Evolutionary conservation across 352 stramenopile species (phyloP).

Genomic region (Globisporangium sylvaticum): DNA sequence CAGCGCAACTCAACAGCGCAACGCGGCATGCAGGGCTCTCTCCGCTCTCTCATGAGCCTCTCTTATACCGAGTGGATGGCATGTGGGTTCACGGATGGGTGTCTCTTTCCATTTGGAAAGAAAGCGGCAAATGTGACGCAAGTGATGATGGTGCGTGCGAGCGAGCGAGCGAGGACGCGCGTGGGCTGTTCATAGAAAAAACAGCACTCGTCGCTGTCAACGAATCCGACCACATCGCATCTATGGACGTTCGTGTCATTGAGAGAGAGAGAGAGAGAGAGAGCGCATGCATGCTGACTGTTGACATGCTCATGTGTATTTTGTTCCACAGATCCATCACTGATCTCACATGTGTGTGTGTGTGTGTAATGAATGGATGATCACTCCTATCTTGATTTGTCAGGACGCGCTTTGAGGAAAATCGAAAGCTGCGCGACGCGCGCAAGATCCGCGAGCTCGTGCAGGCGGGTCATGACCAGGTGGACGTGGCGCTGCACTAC

Average conservation of each 20-base stretch:
- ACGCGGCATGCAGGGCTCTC: not conserved
- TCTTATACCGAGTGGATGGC: not conserved
- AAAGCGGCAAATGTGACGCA: constrained; percentile 2
- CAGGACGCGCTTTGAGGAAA: constrained; percentile 64
- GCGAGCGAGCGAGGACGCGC: not conserved
- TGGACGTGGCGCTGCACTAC: constrained; percentile 81
- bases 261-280: not conserved
- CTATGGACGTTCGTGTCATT: not conserved
- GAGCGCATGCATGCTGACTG: not conserved
- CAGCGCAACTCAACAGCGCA: not conserved
- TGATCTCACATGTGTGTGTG: not conserved
- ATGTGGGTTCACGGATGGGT: not conserved
- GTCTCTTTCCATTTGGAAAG: constrained; percentile 1
- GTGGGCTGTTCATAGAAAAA: constrained; percentile 1
- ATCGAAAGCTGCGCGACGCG: constrained; percentile 31
- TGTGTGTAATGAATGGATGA: not conserved
- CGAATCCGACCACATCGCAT: constrained; percentile 6
- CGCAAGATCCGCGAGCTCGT: constrained; percentile 46
- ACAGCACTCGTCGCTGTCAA: constrained; percentile 1
- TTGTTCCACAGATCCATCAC: not conserved
- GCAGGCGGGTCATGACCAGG: constrained; percentile 54
- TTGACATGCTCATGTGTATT: not conserved
- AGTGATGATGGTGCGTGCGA: not conserved
- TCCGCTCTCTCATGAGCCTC: not conserved
- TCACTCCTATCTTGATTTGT: not conserved